phyloP scores from a whole-genome alignment of 306 rosid genomes.

The Castanopsis chinensis region DNA sequence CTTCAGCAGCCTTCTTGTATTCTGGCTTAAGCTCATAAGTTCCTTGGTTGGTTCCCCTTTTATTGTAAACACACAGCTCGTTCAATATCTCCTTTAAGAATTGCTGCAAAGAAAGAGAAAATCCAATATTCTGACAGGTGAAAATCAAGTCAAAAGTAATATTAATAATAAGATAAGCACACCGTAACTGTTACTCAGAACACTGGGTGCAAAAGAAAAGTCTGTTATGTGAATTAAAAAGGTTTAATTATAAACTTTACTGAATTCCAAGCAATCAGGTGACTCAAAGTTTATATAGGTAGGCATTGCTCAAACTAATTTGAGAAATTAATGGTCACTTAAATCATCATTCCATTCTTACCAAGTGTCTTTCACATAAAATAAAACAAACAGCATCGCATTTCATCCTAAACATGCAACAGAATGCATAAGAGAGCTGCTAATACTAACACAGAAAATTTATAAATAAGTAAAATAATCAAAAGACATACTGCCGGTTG shows the following conservation, averaged over 20 bases:
- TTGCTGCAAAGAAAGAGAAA: conserved; percentile 64
- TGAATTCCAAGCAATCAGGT: neutral
- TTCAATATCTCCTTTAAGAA: conserved; percentile 96
- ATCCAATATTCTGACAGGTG: neutral
- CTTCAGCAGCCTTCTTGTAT: conserved; percentile 92
- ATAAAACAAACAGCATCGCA: neutral
- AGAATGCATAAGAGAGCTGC: neutral
- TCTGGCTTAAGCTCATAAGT: conserved; percentile 99
- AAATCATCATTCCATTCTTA: neutral
- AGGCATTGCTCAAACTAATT: too few relatives aligned
- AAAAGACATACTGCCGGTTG: conserved; percentile 81
- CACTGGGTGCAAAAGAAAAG: neutral
- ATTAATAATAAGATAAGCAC: neutral
- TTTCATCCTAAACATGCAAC: neutral
- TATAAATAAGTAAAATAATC: neutral
- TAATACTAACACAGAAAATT: neutral
- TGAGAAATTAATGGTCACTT: neutral
- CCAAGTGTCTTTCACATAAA: neutral
- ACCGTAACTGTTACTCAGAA: neutral
- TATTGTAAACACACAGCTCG: conserved; percentile 92
- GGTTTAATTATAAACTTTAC: neutral
- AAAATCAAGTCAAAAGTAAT: neutral
- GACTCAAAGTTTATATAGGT: neutral
- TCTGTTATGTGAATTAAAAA: neutral
- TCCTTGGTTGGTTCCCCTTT: conserved; percentile 98